Evolutionary conservation across 2,329 filamentous ascomycete genomes (phyloP).

Genomic region (Balansia obtecta): DNA sequence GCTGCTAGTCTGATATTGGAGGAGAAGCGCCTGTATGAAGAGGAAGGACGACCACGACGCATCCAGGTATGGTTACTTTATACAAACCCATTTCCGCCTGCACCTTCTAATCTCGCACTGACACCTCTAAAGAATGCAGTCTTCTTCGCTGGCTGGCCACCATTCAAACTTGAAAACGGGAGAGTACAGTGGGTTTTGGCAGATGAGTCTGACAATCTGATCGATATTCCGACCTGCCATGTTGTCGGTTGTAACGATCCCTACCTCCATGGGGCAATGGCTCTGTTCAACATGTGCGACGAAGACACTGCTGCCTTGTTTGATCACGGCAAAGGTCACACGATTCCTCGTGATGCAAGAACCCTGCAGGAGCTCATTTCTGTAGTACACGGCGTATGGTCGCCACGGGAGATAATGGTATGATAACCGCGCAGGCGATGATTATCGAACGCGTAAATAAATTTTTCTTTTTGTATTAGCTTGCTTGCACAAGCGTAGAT

Average conservation of each 20-base stretch:
- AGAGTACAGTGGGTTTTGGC: slow-evolving; percentile 28
- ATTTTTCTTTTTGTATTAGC: too few relatives aligned
- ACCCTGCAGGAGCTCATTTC: slow-evolving; percentile 26
- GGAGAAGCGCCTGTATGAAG: slow-evolving; percentile 17
- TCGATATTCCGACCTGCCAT: slow-evolving; percentile 36
- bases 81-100: too few relatives aligned
- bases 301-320: slow-evolving; percentile 44
- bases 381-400: neutral
- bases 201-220: slow-evolving; percentile 31
- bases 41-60: slow-evolving; percentile 1
- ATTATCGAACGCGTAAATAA: too few relatives aligned
- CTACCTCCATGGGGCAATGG: slow-evolving; percentile 44
- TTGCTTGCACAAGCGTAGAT: too few relatives aligned
- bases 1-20: slow-evolving; percentile 37
- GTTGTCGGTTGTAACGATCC: slow-evolving; percentile 42
- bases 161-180: slow-evolving; percentile 23
- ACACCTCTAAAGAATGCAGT: slow-evolving; percentile 11
- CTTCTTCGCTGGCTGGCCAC: slow-evolving; percentile 40
- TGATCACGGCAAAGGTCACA: slow-evolving; percentile 52
- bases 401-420: neutral
- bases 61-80: slow-evolving; percentile 26
- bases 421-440: neutral
- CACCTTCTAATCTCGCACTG: neutral
- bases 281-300: slow-evolving; percentile 47
- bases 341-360: slow-evolving; percentile 37